Conservation (phyloP, 371 early-diverging fungal genomes). For the Zychaea mexicana region DNA sequence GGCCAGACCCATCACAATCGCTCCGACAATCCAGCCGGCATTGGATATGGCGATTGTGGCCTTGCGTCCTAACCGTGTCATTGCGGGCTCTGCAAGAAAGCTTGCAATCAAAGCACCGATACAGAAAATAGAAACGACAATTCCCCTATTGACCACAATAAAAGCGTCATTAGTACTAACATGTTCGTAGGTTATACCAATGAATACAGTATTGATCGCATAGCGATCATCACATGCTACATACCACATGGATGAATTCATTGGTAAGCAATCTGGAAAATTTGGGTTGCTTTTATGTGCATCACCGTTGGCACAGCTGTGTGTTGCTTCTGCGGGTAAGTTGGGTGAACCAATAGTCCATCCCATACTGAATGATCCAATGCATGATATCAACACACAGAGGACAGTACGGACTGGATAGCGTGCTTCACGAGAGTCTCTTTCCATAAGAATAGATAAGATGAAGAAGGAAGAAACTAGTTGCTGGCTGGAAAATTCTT, state of each 20-base stretch:
- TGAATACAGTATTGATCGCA: too few species aligned
- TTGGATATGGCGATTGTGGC: constrained; percentile 65
- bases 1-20: constrained; percentile 59
- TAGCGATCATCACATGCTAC: background rate
- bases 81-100: constrained; percentile 57
- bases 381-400: constrained; percentile 26
- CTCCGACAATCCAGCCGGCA: constrained; percentile 63
- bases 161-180: too few species aligned
- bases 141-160: constrained; percentile 44
- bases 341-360: constrained; percentile 46
- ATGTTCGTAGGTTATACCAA: too few species aligned
- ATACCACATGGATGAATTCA: constrained; percentile 14
- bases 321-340: constrained; percentile 22
- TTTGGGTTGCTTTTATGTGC: constrained; percentile 5
- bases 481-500: too few species aligned
- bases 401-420: constrained; percentile 30
- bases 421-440: constrained; percentile 33
- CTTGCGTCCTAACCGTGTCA: constrained; percentile 68
- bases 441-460: too few species aligned
- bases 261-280: constrained; percentile 19
- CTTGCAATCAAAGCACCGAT: constrained; percentile 80
- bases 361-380: constrained; percentile 33
- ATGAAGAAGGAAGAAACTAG: too few species aligned
- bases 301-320: constrained; percentile 1
- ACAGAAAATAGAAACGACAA: constrained; percentile 67